These are phyloP conservation scores for Sclerotinia minor DNA, from an alignment of 2,329 filamentous ascomycete genomes.

Conservation along the genomic window DNA sequence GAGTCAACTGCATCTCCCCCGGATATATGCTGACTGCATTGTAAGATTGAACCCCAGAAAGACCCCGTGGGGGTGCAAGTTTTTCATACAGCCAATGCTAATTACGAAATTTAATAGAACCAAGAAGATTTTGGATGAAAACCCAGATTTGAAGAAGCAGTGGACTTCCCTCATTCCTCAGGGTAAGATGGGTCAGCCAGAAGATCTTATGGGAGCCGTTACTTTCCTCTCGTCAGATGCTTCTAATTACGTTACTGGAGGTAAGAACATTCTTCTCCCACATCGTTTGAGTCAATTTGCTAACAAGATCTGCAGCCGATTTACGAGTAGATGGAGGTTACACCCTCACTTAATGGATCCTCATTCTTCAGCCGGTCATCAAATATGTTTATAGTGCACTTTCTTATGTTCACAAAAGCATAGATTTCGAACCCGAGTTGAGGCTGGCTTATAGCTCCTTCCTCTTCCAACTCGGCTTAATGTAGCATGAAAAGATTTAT, in stretches of 20 bases:
- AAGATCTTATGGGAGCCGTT: constrained; percentile 91
- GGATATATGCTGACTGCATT: constrained; percentile 96
- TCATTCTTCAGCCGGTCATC: background rate
- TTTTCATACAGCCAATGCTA: constrained; percentile 15
- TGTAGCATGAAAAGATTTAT: constrained; percentile 14
- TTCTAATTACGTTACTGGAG: constrained; percentile 60
- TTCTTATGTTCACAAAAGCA: constrained; percentile 9
- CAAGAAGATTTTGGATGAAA: constrained; percentile 90
- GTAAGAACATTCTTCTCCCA: constrained; percentile 20
- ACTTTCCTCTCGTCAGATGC: constrained; percentile 63
- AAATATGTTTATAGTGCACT: constrained; percentile 4
- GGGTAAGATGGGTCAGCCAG: constrained; percentile 88
- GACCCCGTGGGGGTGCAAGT: constrained; percentile 15
- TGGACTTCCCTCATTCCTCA: constrained; percentile 92
- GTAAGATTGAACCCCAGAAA: constrained; percentile 53
- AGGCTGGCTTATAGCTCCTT: background rate
- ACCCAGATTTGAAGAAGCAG: constrained; percentile 82
- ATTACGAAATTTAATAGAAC: constrained; percentile 57
- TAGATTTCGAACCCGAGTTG: constrained; percentile 9
- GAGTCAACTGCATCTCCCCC: constrained; percentile 92
- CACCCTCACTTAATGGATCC: constrained; percentile 27
- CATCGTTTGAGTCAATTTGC: constrained; percentile 1
- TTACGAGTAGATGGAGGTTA: constrained; percentile 30
- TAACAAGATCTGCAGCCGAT: constrained; percentile 20
- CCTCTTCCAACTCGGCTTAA: constrained; percentile 12